Percentiles rank a stretch among this genome's conserved stretches.
phyloP scores from a whole-genome alignment of 2,329 filamentous ascomycete species.

The Verticillium nubilum region DNA sequence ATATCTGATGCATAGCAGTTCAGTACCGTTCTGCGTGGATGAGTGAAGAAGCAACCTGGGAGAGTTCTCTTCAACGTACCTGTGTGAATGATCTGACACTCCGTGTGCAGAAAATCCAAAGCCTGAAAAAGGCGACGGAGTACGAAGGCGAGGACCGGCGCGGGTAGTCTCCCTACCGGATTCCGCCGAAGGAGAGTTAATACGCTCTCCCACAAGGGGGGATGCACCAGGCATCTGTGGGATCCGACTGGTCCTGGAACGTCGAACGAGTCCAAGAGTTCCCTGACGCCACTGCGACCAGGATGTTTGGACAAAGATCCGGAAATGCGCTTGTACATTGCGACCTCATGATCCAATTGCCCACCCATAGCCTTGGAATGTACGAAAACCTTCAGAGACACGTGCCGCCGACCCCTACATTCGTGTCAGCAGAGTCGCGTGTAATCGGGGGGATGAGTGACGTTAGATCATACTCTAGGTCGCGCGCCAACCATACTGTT shows the following conservation, averaged over 20 bases:
- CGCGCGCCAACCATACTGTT: constrained; percentile 33
- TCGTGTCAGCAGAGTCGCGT: neutral
- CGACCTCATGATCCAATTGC: constrained; percentile 27
- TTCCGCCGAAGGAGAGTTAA: constrained; percentile 32
- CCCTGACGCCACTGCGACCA: constrained; percentile 23
- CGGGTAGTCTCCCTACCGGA: constrained; percentile 27
- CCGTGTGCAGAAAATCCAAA: constrained; percentile 38
- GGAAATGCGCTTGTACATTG: constrained; percentile 35
- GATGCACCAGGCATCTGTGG: constrained; percentile 31
- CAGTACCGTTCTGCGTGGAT: neutral
- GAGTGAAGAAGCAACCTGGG: neutral
- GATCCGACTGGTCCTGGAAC: constrained; percentile 25
- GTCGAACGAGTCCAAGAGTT: constrained; percentile 30
- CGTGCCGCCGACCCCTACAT: constrained; percentile 19
- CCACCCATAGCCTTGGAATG: constrained; percentile 16
- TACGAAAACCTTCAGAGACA: constrained; percentile 27
- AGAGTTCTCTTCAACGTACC: constrained; percentile 22
- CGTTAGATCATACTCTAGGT: constrained; percentile 16
- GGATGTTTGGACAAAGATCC: constrained; percentile 19
- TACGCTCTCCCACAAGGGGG: constrained; percentile 36
- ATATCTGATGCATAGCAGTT: constrained; percentile 21
- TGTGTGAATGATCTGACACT: constrained; percentile 39
- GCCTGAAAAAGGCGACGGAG: constrained; percentile 34
- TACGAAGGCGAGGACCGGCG: constrained; percentile 24
- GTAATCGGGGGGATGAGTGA: neutral